Percentiles rank a stretch among this genome's conserved stretches.
Conservation (phyloP, 805 yeast species). For the Hanseniaspora valbyensis region DNA sequence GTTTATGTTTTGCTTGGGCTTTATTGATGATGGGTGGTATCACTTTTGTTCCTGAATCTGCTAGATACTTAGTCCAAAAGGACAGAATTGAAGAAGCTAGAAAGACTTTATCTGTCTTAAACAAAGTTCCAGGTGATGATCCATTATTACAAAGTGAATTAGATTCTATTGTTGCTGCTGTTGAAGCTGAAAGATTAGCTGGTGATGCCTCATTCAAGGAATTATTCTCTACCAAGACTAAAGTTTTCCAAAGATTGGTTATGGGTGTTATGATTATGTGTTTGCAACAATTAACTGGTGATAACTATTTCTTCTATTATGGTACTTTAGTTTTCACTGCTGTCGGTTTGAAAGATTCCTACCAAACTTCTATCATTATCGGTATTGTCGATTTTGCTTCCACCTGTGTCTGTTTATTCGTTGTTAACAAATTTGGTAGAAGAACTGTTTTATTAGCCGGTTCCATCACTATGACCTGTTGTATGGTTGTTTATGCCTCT, state of each 20-base stretch:
- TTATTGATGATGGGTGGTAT: conserved; percentile 35
- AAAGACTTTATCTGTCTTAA: conserved; percentile 41
- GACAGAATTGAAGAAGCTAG: conserved; percentile 44
- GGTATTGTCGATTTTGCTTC: conserved; percentile 49
- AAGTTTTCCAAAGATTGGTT: conserved; percentile 35
- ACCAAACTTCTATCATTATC: conserved; percentile 43
- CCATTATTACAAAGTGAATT: conserved; percentile 41
- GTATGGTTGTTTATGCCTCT: conserved; percentile 40
- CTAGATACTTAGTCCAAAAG: conserved; percentile 46
- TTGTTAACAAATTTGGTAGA: conserved; percentile 43
- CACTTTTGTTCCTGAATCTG: conserved; percentile 56
- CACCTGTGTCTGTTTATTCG: conserved; percentile 39
- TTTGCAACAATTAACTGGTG: conserved; percentile 56
- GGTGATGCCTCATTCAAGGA: conserved; percentile 40
- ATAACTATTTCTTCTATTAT: conserved; percentile 53
- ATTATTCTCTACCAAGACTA: conserved; percentile 56
- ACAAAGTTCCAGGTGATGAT: conserved; percentile 38
- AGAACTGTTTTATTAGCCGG: conserved; percentile 37
- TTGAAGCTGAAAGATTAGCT: conserved; percentile 47
- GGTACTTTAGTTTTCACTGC: conserved; percentile 34
- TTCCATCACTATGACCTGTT: conserved; percentile 36
- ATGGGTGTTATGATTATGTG: conserved; percentile 46
- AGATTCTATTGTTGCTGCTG: conserved; percentile 42
- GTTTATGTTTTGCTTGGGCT: conserved; percentile 37
- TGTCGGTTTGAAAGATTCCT: conserved; percentile 38